Conservation (phyloP, 805 yeast genomes). For the Cyberlindnera maclurae region DNA sequence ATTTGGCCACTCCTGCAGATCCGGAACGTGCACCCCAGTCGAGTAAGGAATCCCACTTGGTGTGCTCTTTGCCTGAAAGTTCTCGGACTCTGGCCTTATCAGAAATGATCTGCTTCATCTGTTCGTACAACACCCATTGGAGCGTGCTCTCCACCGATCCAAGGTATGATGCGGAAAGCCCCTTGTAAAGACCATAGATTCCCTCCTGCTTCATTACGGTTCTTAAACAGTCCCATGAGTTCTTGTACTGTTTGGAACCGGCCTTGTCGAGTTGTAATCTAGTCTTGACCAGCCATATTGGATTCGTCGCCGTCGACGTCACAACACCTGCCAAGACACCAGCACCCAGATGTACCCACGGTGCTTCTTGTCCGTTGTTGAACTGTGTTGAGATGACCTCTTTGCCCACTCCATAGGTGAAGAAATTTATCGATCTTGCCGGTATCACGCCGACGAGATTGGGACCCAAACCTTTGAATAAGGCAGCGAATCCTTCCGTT, state of each 20-base stretch:
- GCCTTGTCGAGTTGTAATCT: slow-evolving; percentile 86
- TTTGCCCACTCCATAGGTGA: slow-evolving; percentile 93
- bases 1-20: slow-evolving; percentile 94
- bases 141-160: slow-evolving; percentile 90
- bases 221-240: slow-evolving; percentile 76
- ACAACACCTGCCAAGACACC: slow-evolving; percentile 91
- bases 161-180: slow-evolving; percentile 88
- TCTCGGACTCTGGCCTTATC: slow-evolving; percentile 39
- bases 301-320: slow-evolving; percentile 94
- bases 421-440: slow-evolving; percentile 93
- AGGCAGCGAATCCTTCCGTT: slow-evolving; percentile 76
- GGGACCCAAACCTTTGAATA: slow-evolving; percentile 94
- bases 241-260: slow-evolving; percentile 57
- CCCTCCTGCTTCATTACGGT: slow-evolving; percentile 76
- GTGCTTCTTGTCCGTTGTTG: slow-evolving; percentile 68
- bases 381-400: slow-evolving; percentile 59
- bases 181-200: slow-evolving; percentile 70
- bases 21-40: slow-evolving; percentile 97
- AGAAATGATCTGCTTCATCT: slow-evolving; percentile 69
- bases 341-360: slow-evolving; percentile 78
- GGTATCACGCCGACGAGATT: slow-evolving; percentile 97
- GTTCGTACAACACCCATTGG: slow-evolving; percentile 96
- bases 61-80: slow-evolving; percentile 26
- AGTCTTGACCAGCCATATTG: slow-evolving; percentile 95
- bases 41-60: slow-evolving; percentile 53